Evolutionary conservation across 495 filamentous ascomycete species (phyloP).

Genomic region (Hypoxylon fragiforme): DNA sequence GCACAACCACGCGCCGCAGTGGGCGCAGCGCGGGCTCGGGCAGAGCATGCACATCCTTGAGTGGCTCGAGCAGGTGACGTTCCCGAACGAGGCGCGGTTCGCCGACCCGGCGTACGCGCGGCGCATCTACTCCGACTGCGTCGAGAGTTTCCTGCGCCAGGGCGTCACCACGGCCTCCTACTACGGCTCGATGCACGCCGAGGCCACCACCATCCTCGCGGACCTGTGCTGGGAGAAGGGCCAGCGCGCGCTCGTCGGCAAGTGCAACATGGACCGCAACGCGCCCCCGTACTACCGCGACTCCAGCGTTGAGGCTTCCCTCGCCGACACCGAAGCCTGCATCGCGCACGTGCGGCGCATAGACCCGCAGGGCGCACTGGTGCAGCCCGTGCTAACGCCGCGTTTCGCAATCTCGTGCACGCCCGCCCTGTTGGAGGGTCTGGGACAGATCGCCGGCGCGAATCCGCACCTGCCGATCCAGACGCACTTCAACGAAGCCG

Average conservation of each 20-base stretch:
- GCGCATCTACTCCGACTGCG: conserved; percentile 55
- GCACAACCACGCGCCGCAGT: conserved; percentile 69
- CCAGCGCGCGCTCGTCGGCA: conserved; percentile 68
- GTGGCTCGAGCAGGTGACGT: conserved; percentile 64
- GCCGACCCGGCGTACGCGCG: conserved; percentile 55
- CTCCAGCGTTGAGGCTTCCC: conserved; percentile 47
- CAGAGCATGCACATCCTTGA: conserved; percentile 61
- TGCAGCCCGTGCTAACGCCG: conserved; percentile 64
- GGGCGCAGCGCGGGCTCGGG: conserved; percentile 62
- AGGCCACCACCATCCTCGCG: conserved; percentile 62
- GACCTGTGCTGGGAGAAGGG: conserved; percentile 58
- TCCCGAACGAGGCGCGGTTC: conserved; percentile 64
- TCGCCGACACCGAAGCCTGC: conserved; percentile 56
- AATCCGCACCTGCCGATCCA: conserved; percentile 62
- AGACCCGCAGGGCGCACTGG: conserved; percentile 47
- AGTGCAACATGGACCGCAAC: conserved; percentile 67
- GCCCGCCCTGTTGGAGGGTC: conserved; percentile 51
- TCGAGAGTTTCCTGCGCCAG: conserved; percentile 61
- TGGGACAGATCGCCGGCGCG: conserved; percentile 54
- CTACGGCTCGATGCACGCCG: conserved; percentile 62
- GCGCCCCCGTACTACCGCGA: conserved; percentile 64
- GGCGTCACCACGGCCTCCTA: conserved; percentile 70
- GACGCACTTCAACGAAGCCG: conserved; percentile 66
- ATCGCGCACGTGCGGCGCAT: conserved; percentile 51
- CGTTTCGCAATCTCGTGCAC: conserved; percentile 66